phyloP scores from a whole-genome alignment of 2,329 filamentous ascomycete genomes.

The Exophiala oligosperma region DNA sequence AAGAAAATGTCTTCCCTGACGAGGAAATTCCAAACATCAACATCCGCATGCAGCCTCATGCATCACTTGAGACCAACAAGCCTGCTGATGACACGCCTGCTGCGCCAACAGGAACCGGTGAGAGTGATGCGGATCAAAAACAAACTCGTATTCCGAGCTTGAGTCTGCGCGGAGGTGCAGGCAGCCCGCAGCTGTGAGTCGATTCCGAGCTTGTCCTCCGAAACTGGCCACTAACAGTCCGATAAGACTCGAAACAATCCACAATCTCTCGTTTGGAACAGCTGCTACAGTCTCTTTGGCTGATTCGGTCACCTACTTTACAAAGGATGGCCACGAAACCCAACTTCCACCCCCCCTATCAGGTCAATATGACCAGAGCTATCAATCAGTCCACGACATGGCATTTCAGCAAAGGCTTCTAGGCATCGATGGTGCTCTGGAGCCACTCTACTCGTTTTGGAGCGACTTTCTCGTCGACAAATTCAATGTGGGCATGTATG shows the following conservation, averaged over 20 bases:
- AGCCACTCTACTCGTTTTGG: slow-evolving; percentile 69
- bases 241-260: slow-evolving; percentile 21
- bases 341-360: slow-evolving; percentile 26
- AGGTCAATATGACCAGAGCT: slow-evolving; percentile 35
- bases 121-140: slow-evolving; percentile 1
- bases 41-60: slow-evolving; percentile 27
- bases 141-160: slow-evolving; percentile 19
- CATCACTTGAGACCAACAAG: slow-evolving; percentile 4
- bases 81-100: slow-evolving; percentile 7
- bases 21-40: slow-evolving; percentile 28
- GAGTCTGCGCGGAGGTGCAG: slow-evolving; percentile 25
- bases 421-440: slow-evolving; percentile 41
- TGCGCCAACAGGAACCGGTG: slow-evolving; percentile 3
- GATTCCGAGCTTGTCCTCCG: not conserved
- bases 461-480: slow-evolving; percentile 69
- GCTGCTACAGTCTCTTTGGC: slow-evolving; percentile 6
- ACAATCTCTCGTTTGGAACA: slow-evolving; percentile 20
- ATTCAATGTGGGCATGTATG: slow-evolving; percentile 74
- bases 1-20: slow-evolving; percentile 29
- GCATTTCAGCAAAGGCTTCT: slow-evolving; percentile 37
- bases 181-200: slow-evolving; percentile 28
- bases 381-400: slow-evolving; percentile 26
- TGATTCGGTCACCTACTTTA: slow-evolving; percentile 23
- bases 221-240: slow-evolving; percentile 8
- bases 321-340: slow-evolving; percentile 27